Conservation (phyloP, 169 alveolate genomes). For the Neospora caninum region DNA sequence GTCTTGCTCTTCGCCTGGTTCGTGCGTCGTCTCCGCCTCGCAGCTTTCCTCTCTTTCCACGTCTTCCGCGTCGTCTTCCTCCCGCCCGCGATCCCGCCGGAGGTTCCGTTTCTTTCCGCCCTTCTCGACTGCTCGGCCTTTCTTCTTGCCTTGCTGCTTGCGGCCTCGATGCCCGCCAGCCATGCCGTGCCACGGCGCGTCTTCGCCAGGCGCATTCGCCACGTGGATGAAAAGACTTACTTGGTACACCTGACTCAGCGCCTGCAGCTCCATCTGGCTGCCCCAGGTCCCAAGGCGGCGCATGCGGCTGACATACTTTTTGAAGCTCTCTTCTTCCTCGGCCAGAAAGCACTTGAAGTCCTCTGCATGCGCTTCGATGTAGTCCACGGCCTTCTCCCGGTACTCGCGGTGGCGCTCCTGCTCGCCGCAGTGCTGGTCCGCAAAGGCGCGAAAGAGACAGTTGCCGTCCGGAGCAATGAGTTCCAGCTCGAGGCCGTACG, state of each 20-base stretch:
- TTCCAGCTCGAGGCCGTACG: constrained; percentile 26
- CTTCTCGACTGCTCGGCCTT: neutral
- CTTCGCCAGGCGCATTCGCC: neutral
- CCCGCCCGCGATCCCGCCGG: too few species aligned
- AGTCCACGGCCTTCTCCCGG: constrained; percentile 41
- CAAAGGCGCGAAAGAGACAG: constrained; percentile 54
- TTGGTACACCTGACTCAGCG: constrained; percentile 27
- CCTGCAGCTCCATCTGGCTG: constrained; percentile 59
- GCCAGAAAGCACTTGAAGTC: neutral
- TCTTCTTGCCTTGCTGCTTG: neutral
- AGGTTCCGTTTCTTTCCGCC: neutral
- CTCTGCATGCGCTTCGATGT: constrained; percentile 11
- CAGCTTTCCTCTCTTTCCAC: neutral
- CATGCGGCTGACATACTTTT: constrained; percentile 44
- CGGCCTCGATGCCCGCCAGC: neutral
- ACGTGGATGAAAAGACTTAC: constrained; percentile 49
- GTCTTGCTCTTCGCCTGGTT: neutral
- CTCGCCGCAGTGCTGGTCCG: constrained; percentile 53
- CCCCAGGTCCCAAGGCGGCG: constrained; percentile 44
- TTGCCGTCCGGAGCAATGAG: constrained; percentile 45
- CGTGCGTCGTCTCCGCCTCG: neutral
- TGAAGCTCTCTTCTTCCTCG: constrained; percentile 25
- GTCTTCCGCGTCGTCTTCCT: neutral
- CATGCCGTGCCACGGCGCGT: neutral
- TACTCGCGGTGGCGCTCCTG: constrained; percentile 34